Base-by-base conservation (phyloP, 1,284 basidiomycete genomes). In the Hemileia vastatrix region DNA sequence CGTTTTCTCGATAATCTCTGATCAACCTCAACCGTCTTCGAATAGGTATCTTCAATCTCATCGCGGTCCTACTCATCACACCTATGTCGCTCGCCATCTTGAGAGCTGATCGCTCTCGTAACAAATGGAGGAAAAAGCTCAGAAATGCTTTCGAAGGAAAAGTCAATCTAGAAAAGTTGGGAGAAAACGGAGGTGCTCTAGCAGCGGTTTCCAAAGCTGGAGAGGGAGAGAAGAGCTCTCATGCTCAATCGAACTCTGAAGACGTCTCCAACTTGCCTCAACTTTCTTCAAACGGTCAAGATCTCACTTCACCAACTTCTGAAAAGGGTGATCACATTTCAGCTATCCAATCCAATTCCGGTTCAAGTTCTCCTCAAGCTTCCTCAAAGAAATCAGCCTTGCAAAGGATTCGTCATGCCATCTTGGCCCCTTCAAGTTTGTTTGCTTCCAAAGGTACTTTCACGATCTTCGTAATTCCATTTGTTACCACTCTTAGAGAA, bases 401-500 rank as follows among this genome's bases (percentile, higher is more conserved):
- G 8, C 36, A 40, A 15, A 40, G 15, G 15, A 9, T 40, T 11
- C 36, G 36, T 40, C 36, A 40, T 15, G 15, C 15, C 36, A 15
- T 40, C 36, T 15, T 40, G 15, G 8, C 36, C 8, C 36, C 36
- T 40, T 40, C 36, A 15, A 40, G 11, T 40, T 15, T 40, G 11
- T 40, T 40, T 15, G 36, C 36, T 15, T 40, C 36, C 36, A 40
- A 40, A 40, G 36, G 36, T 1, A 40, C 36, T 15, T 40, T 40
- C 45, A 68, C 71, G n/a, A n/a, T n/a, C n/a, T n/a, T n/a, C n/a
- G 71, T 91, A 54, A 80, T 95, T 5, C 91, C 91, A 0, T 77
- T 92, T 67, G 83, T 95, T 72, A 93, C 91, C 4, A 87, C 95
- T 48, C 79, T 93, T 43, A 85, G 91, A 68, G 92, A 95, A 79